Evolutionary conservation across 2,329 filamentous ascomycete genomes (phyloP).

Genomic region (Fusarium pseudograminearum): DNA sequence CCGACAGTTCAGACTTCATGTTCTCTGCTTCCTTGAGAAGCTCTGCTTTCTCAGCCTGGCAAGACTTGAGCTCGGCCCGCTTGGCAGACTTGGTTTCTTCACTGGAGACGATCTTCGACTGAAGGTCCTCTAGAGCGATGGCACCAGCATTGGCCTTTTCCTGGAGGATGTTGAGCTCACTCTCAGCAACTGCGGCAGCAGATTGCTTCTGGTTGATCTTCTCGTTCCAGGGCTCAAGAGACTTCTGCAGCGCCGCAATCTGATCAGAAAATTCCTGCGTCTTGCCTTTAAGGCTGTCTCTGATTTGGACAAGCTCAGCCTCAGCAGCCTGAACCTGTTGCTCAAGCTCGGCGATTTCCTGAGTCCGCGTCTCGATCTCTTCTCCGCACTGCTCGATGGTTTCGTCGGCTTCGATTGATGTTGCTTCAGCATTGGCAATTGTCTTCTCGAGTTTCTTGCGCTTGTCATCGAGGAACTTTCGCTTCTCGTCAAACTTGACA

Average conservation of each 20-base stretch:
- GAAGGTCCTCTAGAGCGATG: slow-evolving; percentile 83
- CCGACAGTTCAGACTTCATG: slow-evolving; percentile 77
- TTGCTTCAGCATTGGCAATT: slow-evolving; percentile 80
- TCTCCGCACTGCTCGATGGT: slow-evolving; percentile 81
- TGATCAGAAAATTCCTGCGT: slow-evolving; percentile 94
- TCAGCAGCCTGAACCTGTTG: slow-evolving; percentile 82
- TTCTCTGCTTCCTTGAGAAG: slow-evolving; percentile 81
- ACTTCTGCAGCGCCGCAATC: slow-evolving; percentile 92
- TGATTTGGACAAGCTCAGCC: slow-evolving; percentile 82
- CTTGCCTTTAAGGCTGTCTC: slow-evolving; percentile 91
- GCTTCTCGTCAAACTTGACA: slow-evolving; percentile 98
- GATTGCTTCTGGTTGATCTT: slow-evolving; percentile 98
- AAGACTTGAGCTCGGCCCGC: slow-evolving; percentile 78
- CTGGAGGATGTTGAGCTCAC: slow-evolving; percentile 89
- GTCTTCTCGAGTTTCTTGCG: slow-evolving; percentile 95
- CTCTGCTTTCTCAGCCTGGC: slow-evolving; percentile 76
- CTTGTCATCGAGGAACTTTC: slow-evolving; percentile 91
- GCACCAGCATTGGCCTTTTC: slow-evolving; percentile 91
- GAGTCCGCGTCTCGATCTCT: slow-evolving; percentile 80
- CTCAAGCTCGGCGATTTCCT: slow-evolving; percentile 83
- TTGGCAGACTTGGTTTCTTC: slow-evolving; percentile 79
- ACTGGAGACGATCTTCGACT: slow-evolving; percentile 81
- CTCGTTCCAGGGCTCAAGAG: slow-evolving; percentile 94
- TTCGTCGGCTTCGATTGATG: slow-evolving; percentile 78
- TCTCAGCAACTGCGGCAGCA: slow-evolving; percentile 92